Conservation (phyloP, 768 basidiomycete species). For the Termitomyces sp. region DNA sequence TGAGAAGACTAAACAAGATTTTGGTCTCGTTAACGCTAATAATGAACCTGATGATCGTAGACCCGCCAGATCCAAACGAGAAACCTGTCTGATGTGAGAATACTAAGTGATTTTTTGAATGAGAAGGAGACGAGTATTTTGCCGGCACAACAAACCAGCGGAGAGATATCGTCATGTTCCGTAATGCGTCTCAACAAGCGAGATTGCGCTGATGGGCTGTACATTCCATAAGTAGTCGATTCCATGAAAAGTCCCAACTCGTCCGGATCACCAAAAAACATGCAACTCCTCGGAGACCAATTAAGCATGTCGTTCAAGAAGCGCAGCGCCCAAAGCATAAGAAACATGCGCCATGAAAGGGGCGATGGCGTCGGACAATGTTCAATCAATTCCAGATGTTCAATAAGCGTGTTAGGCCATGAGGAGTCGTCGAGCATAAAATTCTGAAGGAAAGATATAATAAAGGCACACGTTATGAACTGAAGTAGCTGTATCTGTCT, state of each 20-base stretch:
- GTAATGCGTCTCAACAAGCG: not conserved
- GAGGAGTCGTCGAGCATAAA: not conserved
- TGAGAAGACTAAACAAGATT: no score
- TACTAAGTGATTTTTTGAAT: not conserved
- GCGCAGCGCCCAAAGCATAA: not conserved
- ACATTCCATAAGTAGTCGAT: no score
- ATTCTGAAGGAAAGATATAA: not conserved
- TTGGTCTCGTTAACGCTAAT: no score
- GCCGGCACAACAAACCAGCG: not conserved
- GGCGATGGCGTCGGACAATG: constrained; percentile 9
- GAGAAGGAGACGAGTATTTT: not conserved
- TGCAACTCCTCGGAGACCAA: constrained; percentile 3
- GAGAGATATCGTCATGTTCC: no score
- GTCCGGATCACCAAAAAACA: no score
- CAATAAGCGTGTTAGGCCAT: not conserved
- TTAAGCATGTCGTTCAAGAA: not conserved
- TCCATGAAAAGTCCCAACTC: no score
- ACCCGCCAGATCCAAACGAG: not conserved
- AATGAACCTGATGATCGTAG: no score
- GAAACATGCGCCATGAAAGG: constrained; percentile 6
- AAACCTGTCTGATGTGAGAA: not conserved
- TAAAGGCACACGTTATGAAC: not conserved
- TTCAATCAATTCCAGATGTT: not conserved
- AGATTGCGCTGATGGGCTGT: no score
- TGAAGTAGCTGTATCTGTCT: not conserved